Evolutionary conservation across 257 asterid species (phyloP).

Genomic region (Nyctanthes arbortristis): DNA sequence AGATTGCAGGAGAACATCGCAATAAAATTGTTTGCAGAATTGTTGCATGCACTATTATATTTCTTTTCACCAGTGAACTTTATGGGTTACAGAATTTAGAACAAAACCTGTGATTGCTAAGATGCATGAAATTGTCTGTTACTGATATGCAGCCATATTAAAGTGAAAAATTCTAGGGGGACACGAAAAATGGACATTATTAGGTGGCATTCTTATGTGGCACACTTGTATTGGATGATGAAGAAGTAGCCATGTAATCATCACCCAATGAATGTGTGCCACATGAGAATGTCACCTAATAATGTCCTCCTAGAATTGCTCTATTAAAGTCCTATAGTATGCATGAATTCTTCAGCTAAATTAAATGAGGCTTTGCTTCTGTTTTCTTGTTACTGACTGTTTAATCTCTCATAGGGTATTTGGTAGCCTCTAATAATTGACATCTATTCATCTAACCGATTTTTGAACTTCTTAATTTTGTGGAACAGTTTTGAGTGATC

Average conservation of each 20-base stretch:
- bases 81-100: neutral
- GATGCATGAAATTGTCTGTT: neutral
- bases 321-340: neutral
- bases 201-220: too few species aligned
- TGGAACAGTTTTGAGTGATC: conserved; percentile 83
- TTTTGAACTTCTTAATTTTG: conserved; percentile 9
- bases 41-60: neutral
- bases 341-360: neutral
- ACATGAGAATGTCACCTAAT: too few species aligned
- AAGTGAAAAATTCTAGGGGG: too few species aligned
- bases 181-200: too few species aligned
- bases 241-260: too few species aligned
- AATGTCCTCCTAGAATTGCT: too few species aligned
- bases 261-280: too few species aligned
- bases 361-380: neutral
- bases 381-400: conserved; percentile 1
- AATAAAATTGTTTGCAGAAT: neutral
- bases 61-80: neutral
- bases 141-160: neutral
- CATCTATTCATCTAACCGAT: conserved; percentile 6
- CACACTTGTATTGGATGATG: too few species aligned
- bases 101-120: neutral
- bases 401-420: neutral
- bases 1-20: neutral
- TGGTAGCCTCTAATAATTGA: neutral